These are phyloP conservation scores for Sugiyamaella xylanicola DNA, from an alignment of 1,139 yeast species.

Conservation along the genomic window DNA sequence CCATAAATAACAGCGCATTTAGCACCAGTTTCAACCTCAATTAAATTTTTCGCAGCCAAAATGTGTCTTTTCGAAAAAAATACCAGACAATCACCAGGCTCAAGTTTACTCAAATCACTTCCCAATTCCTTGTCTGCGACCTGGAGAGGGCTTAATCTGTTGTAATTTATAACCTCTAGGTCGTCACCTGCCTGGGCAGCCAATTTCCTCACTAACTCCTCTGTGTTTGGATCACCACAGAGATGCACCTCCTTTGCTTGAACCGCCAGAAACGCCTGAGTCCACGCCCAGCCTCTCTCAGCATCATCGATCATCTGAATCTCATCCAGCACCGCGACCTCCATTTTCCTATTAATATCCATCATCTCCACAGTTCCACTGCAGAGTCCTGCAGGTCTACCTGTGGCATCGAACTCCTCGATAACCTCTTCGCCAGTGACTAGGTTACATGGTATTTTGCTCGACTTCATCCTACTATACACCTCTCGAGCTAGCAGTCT, in stretches of 20 bases:
- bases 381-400: conserved; percentile 70
- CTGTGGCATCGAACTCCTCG: conserved; percentile 63
- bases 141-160: conserved; percentile 71
- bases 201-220: conserved; percentile 61
- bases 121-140: conserved; percentile 51
- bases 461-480: conserved; percentile 71
- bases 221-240: conserved; percentile 90
- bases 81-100: conserved; percentile 85
- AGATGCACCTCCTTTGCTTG: conserved; percentile 83
- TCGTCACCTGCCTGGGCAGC: conserved; percentile 77
- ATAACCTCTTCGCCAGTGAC: conserved; percentile 93
- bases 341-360: conserved; percentile 65
- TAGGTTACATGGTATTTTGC: conserved; percentile 73
- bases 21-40: conserved; percentile 50
- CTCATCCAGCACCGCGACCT: conserved; percentile 90
- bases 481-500: conserved; percentile 89
- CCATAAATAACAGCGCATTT: conserved; percentile 94
- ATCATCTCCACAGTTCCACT: conserved; percentile 96
- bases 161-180: conserved; percentile 64
- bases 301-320: conserved; percentile 91
- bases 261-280: conserved; percentile 85
- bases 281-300: conserved; percentile 92
- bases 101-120: conserved; percentile 40
- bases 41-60: conserved; percentile 34
- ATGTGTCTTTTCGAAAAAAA: conserved; percentile 67